These are phyloP conservation scores for Ogataea wickerhamii DNA, from an alignment of 805 yeast species.

Conservation along the genomic window DNA sequence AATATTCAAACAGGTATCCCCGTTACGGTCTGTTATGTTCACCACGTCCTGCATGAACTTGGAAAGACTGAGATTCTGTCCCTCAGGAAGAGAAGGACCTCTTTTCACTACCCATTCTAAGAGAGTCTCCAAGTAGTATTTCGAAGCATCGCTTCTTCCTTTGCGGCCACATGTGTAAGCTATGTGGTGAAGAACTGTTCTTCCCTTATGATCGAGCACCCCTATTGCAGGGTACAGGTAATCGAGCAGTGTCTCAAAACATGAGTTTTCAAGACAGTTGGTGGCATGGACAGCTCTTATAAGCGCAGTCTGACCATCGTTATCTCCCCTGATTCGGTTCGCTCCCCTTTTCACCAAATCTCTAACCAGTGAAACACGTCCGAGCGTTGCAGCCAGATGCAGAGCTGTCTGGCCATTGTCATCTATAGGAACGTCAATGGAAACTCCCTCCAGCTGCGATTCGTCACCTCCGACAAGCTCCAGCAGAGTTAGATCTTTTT, in stretches of 20 bases:
- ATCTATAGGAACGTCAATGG: slow-evolving; percentile 84
- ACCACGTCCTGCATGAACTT: slow-evolving; percentile 66
- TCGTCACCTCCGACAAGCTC: slow-evolving; percentile 29
- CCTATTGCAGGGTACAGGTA: slow-evolving; percentile 72
- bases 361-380: slow-evolving; percentile 64
- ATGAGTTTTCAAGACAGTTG: slow-evolving; percentile 73
- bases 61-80: slow-evolving; percentile 46
- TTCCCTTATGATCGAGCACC: slow-evolving; percentile 61
- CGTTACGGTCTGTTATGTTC: slow-evolving; percentile 87
- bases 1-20: slow-evolving; percentile 91
- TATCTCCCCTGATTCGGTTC: slow-evolving; percentile 67
- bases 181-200: slow-evolving; percentile 86
- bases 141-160: slow-evolving; percentile 67
- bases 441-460: slow-evolving; percentile 37
- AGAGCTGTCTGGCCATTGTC: slow-evolving; percentile 89
- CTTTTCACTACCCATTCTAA: slow-evolving; percentile 73
- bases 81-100: slow-evolving; percentile 41
- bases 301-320: slow-evolving; percentile 83
- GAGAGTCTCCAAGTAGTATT: slow-evolving; percentile 67
- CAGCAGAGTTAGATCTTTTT: slow-evolving; percentile 26
- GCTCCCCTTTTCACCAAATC: slow-evolving; percentile 68
- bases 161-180: slow-evolving; percentile 74
- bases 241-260: slow-evolving; percentile 68
- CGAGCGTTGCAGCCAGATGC: slow-evolving; percentile 95
- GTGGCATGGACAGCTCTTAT: slow-evolving; percentile 82